Conservation (phyloP, 371 early-diverging fungal species). For the Mucor circinelloides region DNA sequence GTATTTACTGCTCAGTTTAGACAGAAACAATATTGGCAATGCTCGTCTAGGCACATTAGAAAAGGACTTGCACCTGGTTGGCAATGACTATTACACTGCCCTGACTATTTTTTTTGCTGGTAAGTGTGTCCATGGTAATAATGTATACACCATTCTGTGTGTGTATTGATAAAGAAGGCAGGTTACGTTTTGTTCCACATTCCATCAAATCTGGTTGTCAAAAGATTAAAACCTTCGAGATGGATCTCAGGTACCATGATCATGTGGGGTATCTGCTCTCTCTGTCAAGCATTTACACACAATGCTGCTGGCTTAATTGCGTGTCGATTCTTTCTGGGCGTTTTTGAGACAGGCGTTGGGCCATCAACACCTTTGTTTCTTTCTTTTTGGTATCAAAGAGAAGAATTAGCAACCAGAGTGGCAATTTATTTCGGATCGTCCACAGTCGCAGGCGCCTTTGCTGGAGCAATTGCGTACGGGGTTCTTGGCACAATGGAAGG, state of each 20-base stretch:
- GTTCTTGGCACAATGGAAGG: constrained; percentile 31
- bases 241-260: constrained; percentile 47
- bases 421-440: constrained; percentile 46
- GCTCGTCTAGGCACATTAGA: constrained; percentile 44
- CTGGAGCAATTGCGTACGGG: constrained; percentile 50
- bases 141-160: neutral
- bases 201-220: constrained; percentile 42
- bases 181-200: constrained; percentile 42
- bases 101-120: constrained; percentile 47
- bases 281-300: constrained; percentile 54
- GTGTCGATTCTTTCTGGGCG: constrained; percentile 66
- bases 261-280: constrained; percentile 44
- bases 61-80: constrained; percentile 34
- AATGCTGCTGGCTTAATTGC: constrained; percentile 54
- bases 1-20: constrained; percentile 41
- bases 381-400: constrained; percentile 48
- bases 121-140: constrained; percentile 7
- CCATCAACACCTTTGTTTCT: constrained; percentile 39
- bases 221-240: constrained; percentile 36
- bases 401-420: constrained; percentile 42
- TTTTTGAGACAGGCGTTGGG: constrained; percentile 46
- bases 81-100: constrained; percentile 48
- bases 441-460: constrained; percentile 52
- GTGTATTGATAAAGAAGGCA: neutral
- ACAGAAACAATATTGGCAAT: constrained; percentile 53